Conservation (phyloP, 2,329 filamentous ascomycete genomes). For the Huntiella omanensis region DNA sequence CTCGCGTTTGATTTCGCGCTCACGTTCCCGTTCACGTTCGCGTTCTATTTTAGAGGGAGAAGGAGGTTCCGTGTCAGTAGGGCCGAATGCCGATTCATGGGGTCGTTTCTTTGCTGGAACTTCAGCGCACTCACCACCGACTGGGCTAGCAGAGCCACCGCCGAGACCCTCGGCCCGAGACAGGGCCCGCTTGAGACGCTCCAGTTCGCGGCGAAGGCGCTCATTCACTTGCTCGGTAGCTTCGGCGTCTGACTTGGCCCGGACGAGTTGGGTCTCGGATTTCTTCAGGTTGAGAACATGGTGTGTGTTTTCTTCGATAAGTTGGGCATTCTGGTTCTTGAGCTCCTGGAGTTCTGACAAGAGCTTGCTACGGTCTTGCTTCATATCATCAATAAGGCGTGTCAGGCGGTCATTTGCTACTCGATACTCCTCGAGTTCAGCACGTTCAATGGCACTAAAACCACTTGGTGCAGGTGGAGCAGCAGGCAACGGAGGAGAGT, state of each 20-base stretch:
- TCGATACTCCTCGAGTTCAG: slow-evolving; percentile 81
- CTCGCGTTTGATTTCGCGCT: slow-evolving; percentile 2
- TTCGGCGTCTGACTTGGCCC: slow-evolving; percentile 77
- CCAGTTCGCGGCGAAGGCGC: slow-evolving; percentile 69
- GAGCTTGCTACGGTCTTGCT: slow-evolving; percentile 63
- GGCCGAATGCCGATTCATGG: slow-evolving; percentile 13
- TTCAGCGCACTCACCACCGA: slow-evolving; percentile 12
- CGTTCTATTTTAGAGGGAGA: slow-evolving; percentile 10
- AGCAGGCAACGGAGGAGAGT: slow-evolving; percentile 34
- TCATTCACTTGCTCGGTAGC: slow-evolving; percentile 74
- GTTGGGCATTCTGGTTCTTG: slow-evolving; percentile 86
- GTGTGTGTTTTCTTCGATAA: slow-evolving; percentile 93
- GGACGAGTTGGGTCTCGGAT: slow-evolving; percentile 91
- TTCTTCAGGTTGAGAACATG: slow-evolving; percentile 94
- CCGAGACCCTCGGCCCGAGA: slow-evolving; percentile 36
- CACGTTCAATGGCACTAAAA: slow-evolving; percentile 61
- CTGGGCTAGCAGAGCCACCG: slow-evolving; percentile 13
- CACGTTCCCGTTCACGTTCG: slow-evolving; percentile 10
- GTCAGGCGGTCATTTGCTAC: slow-evolving; percentile 62
- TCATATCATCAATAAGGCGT: slow-evolving; percentile 59
- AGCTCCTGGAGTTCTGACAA: slow-evolving; percentile 80
- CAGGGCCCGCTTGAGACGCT: slow-evolving; percentile 78
- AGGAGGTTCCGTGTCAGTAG: slow-evolving; percentile 12
- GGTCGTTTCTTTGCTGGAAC: slow-evolving; percentile 11
- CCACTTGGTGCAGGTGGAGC: slow-evolving; percentile 26